These are phyloP conservation scores for Citrus mangshanensis DNA, from an alignment of 345 rosid species.

Conservation along the genomic window DNA sequence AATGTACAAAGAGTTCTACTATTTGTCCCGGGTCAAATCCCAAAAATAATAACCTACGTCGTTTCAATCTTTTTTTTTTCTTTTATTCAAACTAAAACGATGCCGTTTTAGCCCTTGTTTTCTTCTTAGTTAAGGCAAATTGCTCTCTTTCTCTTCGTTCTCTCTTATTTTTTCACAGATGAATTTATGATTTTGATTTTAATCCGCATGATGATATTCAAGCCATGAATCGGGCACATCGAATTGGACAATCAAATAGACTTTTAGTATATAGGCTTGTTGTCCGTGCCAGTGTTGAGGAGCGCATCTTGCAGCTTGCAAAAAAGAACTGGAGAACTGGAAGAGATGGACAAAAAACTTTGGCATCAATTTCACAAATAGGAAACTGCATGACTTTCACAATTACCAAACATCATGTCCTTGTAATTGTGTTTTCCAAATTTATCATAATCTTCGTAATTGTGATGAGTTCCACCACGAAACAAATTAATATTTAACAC, in stretches of 20 bases:
- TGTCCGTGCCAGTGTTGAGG: slow-evolving; percentile 98
- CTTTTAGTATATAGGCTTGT: slow-evolving; percentile 99
- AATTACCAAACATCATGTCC: not conserved
- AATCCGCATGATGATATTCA: slow-evolving; percentile 99
- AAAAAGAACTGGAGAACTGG: slow-evolving; percentile 48
- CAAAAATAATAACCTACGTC: too few species aligned
- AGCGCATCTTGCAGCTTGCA: slow-evolving; percentile 98
- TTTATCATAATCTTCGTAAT: not conserved
- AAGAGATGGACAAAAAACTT: not conserved
- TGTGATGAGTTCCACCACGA: not conserved
- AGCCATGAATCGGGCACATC: slow-evolving; percentile 99
- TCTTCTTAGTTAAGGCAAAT: too few species aligned
- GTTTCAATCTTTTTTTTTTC: too few species aligned
- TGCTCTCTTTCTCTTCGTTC: too few species aligned
- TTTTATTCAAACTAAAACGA: too few species aligned
- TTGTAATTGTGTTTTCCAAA: not conserved
- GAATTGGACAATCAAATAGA: slow-evolving; percentile 95
- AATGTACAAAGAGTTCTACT: not conserved
- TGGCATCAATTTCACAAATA: not conserved
- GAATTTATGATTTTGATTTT: slow-evolving; percentile 99
- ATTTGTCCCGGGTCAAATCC: accelerated
- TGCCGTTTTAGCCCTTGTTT: too few species aligned
- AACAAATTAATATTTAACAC: too few species aligned
- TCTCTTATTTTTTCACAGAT: slow-evolving; percentile 71
- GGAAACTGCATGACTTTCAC: not conserved